Conservation (phyloP, 495 filamentous ascomycete genomes). For the Glonium stellatum region DNA sequence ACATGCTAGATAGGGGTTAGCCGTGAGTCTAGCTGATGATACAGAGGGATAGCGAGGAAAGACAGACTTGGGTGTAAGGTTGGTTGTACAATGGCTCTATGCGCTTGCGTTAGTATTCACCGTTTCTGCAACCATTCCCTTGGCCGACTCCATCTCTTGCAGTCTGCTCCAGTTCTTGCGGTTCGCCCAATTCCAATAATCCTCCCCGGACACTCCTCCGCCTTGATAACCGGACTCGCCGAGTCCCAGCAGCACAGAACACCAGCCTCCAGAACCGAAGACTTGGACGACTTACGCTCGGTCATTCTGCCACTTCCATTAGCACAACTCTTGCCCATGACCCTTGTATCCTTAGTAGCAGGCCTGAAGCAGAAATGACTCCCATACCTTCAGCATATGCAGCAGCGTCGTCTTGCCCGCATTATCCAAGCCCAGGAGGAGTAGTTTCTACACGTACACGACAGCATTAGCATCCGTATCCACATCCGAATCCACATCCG, state of each 20-base stretch:
- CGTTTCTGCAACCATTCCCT: not conserved
- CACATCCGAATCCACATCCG: not conserved
- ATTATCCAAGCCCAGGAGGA: slow-evolving; percentile 8
- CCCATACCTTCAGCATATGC: not conserved
- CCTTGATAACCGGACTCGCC: no score
- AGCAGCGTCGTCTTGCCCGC: slow-evolving; percentile 10
- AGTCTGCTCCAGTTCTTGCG: not conserved
- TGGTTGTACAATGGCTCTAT: not conserved
- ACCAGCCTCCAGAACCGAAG: no score
- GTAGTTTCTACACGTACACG: not conserved
- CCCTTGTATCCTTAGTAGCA: not conserved
- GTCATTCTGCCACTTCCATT: not conserved
- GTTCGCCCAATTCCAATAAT: no score
- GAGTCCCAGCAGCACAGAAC: no score
- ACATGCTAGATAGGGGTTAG: not conserved
- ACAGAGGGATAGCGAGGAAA: not conserved
- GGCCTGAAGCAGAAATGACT: not conserved
- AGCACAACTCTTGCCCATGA: not conserved
- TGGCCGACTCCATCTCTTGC: no score
- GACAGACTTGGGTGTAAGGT: not conserved
- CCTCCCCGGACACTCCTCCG: no score
- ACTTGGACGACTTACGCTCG: no score
- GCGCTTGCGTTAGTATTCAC: not conserved
- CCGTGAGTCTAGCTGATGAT: not conserved
- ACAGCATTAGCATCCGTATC: not conserved